Evolutionary conservation across 1,139 yeast species (phyloP), one percentile per base, ranked within the genome.

Genomic region (Spencermartinsiella ligniputridi): DNA sequence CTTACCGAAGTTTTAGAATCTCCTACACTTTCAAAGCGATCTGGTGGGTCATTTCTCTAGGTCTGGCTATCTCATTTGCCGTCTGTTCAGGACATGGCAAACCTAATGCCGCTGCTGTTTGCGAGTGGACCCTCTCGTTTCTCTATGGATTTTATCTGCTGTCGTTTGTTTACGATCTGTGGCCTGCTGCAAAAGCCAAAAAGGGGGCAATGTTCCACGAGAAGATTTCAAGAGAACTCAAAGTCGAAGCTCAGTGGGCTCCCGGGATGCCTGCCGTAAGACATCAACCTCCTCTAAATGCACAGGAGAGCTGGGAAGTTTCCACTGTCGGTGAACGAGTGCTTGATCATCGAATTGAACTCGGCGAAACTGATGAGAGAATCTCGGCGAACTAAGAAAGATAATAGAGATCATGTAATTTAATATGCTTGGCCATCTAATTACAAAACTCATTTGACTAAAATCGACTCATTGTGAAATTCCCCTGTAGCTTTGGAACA

Each of bases 121-220:
- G 84, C 62, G 97, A 90, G 64, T 90, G 97, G 97, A 60, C 79
- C 6, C 66, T 89, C 38, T 81, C 90, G 5, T 90, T 82, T 66
- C 83, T 87, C 80, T 89, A 86, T 60, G 94, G 95, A 8, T 60
- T 83, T 32, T 71, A 85, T 50, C 75, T 83, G 55, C 62, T 83
- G 8, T 68, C 83, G 50, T 75, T 92, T 67, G 69, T 83, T 2
- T 72, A 78, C 53, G 97, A 90, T 60, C 73, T 89, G 55, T 74
- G 75, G 58, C 85, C 90, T 0, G 60, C 60, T 4, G 54, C 53
- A 16, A 47, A 38, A 18, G 54, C 56, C 9, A 37, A 37, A 12
- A 51, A 51, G 41, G 59, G 60, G 18, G 46, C 51, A 24, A 37
- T 54, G 41, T 42, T 54, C 22, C 32, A 27, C 15, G 56, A 53